phyloP scores from a whole-genome alignment of 768 basidiomycete genomes.

The Panus rudis region DNA sequence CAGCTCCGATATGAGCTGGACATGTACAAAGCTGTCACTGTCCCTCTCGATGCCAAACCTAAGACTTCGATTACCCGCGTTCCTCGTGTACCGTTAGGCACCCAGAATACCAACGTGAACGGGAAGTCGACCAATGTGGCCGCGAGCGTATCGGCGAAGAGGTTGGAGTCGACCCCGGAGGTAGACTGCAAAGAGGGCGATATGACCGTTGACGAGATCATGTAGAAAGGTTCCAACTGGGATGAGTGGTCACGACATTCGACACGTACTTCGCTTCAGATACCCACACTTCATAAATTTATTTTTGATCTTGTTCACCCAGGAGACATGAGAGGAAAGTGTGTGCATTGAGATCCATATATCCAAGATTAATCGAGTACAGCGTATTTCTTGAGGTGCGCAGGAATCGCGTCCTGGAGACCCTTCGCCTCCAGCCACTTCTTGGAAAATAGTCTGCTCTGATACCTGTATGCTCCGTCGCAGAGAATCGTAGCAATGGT shows the following conservation, averaged over 20 bases:
- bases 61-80: conserved; percentile 29
- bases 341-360: too few species aligned
- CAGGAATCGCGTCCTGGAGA: conserved; percentile 71
- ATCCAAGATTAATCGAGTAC: conserved; percentile 69
- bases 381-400: conserved; percentile 80
- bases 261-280: not conserved
- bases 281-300: too few species aligned
- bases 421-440: conserved; percentile 84
- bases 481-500: conserved; percentile 85
- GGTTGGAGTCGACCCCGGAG: conserved; percentile 12
- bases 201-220: conserved; percentile 27
- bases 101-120: conserved; percentile 14
- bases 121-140: not conserved
- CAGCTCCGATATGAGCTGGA: conserved; percentile 26
- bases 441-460: conserved; percentile 91
- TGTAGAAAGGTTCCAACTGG: conserved; percentile 12
- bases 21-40: conserved; percentile 28
- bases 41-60: conserved; percentile 22
- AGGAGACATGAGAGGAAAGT: too few species aligned
- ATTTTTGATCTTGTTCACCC: too few species aligned
- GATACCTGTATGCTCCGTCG: conserved; percentile 97
- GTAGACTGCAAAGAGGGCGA: conserved; percentile 12
- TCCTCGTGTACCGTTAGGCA: conserved; percentile 20
- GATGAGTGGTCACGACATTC: too few species aligned
- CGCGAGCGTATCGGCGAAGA: conserved; percentile 6